Evolutionary conservation across 2,329 filamentous ascomycete species (phyloP).

Genomic region (Aspergillus sp.): DNA sequence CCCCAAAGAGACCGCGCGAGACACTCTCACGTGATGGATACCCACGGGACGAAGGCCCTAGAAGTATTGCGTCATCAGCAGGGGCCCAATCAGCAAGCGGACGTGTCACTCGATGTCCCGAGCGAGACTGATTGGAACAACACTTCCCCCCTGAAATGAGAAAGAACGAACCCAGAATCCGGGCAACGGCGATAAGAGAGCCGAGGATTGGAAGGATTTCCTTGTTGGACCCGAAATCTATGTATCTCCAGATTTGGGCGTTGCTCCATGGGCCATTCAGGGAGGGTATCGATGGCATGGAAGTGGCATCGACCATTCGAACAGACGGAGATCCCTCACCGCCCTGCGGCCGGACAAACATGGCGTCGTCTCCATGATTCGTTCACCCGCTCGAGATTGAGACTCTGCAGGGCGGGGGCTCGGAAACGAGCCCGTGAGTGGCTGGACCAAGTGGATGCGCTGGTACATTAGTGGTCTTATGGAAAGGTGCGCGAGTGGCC

Average conservation of each 20-base stretch:
- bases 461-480: not conserved
- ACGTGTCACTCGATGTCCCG: conserved; percentile 14
- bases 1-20: conserved; percentile 10
- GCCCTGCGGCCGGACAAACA: conserved; percentile 15
- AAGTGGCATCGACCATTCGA: conserved; percentile 4
- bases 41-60: conserved; percentile 12
- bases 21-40: conserved; percentile 17
- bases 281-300: not conserved
- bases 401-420: conserved; percentile 12
- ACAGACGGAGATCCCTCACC: conserved; percentile 11
- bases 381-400: conserved; percentile 6
- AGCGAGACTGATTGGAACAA: conserved; percentile 6
- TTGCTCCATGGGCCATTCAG: not conserved
- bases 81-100: conserved; percentile 18
- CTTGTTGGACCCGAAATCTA: conserved; percentile 1
- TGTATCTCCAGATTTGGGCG: conserved; percentile 4
- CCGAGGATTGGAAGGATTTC: conserved; percentile 1
- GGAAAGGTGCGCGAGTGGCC: conserved; percentile 21
- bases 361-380: conserved; percentile 12
- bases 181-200: not conserved
- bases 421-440: conserved; percentile 19
- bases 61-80: conserved; percentile 24
- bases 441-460: conserved; percentile 16
- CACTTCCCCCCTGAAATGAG: conserved; percentile 12
- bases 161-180: not conserved